These are phyloP conservation scores for Citrus cavaleriei DNA, from an alignment of 345 rosid species.

Conservation along the genomic window DNA sequence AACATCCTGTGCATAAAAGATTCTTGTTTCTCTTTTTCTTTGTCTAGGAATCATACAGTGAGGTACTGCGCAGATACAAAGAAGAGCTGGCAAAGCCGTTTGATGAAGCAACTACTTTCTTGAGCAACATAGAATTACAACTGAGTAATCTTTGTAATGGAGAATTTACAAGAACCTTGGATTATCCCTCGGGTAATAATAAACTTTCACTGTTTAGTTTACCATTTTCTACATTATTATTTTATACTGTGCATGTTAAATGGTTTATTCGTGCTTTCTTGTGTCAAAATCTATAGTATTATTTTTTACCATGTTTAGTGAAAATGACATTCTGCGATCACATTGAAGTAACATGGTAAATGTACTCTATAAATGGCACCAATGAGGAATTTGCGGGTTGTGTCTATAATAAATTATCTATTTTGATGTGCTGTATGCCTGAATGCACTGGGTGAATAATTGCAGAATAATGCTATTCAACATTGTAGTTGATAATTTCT, in stretches of 20 bases:
- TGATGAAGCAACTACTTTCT: constrained; percentile 54
- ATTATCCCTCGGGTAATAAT: constrained; percentile 38
- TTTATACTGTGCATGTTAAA: constrained; percentile 8
- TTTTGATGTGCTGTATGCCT: background rate
- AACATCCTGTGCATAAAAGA: background rate
- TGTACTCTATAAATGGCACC: background rate
- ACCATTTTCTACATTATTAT: background rate
- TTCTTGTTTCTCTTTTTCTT: background rate
- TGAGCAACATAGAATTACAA: constrained; percentile 57
- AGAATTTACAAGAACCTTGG: constrained; percentile 21
- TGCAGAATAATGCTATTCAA: background rate
- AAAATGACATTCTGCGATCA: background rate
- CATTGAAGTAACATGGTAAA: background rate
- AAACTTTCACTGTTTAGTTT: background rate
- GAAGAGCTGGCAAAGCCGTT: constrained; percentile 61
- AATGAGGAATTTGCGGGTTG: background rate
- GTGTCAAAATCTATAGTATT: background rate
- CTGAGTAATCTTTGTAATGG: constrained; percentile 52
- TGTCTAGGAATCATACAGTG: constrained; percentile 58
- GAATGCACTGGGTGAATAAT: background rate
- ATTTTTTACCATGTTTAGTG: background rate
- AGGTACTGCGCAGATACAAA: constrained; percentile 51
- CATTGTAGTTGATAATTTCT: background rate
- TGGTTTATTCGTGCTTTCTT: background rate
- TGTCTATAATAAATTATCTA: background rate